These are phyloP conservation scores for Alternaria metachromatica DNA, from an alignment of 2,329 filamentous ascomycete genomes.

Conservation along the genomic window DNA sequence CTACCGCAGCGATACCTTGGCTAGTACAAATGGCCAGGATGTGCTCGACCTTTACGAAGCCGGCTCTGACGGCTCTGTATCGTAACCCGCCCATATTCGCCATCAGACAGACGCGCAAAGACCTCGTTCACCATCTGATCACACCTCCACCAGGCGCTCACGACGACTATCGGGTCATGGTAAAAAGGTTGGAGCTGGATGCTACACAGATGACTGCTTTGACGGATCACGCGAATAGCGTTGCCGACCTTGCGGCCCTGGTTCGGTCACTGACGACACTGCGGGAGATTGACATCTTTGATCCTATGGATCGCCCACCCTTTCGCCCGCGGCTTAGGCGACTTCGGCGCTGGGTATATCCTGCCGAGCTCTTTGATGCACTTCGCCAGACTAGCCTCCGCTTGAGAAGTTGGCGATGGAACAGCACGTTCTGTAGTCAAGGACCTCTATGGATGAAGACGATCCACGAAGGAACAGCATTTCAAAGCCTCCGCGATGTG, in stretches of 20 bases:
- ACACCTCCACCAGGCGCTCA: slow-evolving; percentile 47
- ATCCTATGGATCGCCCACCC: slow-evolving; percentile 71
- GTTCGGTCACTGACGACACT: slow-evolving; percentile 71
- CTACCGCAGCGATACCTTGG: slow-evolving; percentile 62
- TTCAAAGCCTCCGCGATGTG: slow-evolving; percentile 46
- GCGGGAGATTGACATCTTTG: slow-evolving; percentile 73
- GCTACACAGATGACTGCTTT: slow-evolving; percentile 64
- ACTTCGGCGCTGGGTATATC: slow-evolving; percentile 70
- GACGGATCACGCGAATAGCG: slow-evolving; percentile 60
- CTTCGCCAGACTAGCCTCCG: slow-evolving; percentile 60
- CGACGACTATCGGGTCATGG: slow-evolving; percentile 72
- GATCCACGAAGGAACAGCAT: slow-evolving; percentile 56
- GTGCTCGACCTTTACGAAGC: slow-evolving; percentile 70
- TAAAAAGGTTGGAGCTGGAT: slow-evolving; percentile 73
- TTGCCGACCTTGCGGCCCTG: slow-evolving; percentile 64
- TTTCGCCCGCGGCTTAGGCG: slow-evolving; percentile 65
- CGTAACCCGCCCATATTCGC: slow-evolving; percentile 69
- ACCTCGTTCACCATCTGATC: slow-evolving; percentile 63
- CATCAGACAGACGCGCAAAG: slow-evolving; percentile 53
- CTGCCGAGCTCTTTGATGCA: slow-evolving; percentile 68
- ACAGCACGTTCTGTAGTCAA: slow-evolving; percentile 53
- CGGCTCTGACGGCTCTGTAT: slow-evolving; percentile 76
- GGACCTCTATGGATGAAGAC: slow-evolving; percentile 45
- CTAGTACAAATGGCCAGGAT: slow-evolving; percentile 68
- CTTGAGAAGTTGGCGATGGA: slow-evolving; percentile 64